A percentile compares a stretch with the other conserved stretches of the same genome.
These are phyloP conservation scores for Cystobasidiopsis lactophilus DNA, from an alignment of 768 basidiomycete genomes.

Conservation along the genomic window DNA sequence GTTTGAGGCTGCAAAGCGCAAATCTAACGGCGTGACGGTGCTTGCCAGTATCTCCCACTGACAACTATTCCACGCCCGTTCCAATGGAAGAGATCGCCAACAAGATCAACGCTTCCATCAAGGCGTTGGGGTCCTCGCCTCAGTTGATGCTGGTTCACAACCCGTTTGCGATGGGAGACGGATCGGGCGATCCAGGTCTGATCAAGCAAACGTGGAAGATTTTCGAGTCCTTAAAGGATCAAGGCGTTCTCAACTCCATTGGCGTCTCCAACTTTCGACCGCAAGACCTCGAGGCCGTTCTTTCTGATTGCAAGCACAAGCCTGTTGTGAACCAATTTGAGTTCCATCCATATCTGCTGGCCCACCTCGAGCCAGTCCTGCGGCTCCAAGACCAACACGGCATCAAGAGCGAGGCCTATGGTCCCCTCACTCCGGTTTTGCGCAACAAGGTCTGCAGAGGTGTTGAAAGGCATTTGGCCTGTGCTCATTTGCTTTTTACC, in stretches of 20 bases:
- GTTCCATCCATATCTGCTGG: conserved; percentile 23
- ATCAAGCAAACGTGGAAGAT: conserved; percentile 16
- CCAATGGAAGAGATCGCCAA: no score
- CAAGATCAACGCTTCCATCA: conserved; percentile 6
- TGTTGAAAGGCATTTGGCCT: no score
- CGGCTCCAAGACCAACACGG: conserved; percentile 19
- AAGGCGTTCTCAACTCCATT: conserved; percentile 20
- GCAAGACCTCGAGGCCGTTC: conserved; percentile 20
- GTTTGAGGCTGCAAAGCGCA: no score
- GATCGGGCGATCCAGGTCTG: conserved; percentile 5
- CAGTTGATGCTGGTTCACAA: conserved; percentile 24
- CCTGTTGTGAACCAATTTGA: conserved; percentile 24
- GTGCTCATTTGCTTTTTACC: no score
- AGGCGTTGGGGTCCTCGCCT: conserved; percentile 18
- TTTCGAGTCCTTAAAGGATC: conserved; percentile 18
- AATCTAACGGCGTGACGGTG: neutral
- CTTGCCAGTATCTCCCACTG: neutral
- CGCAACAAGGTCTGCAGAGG: conserved; percentile 15
- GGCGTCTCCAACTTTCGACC: conserved; percentile 24
- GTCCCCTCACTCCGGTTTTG: conserved; percentile 20
- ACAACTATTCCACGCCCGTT: neutral
- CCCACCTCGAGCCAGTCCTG: conserved; percentile 20
- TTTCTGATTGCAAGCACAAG: conserved; percentile 20
- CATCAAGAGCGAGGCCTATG: conserved; percentile 21
- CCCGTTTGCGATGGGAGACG: neutral